Evolutionary conservation across 495 filamentous ascomycete genomes (phyloP), one percentile per base, ranked within the genome.

Genomic region (Daldinia vernicosa): DNA sequence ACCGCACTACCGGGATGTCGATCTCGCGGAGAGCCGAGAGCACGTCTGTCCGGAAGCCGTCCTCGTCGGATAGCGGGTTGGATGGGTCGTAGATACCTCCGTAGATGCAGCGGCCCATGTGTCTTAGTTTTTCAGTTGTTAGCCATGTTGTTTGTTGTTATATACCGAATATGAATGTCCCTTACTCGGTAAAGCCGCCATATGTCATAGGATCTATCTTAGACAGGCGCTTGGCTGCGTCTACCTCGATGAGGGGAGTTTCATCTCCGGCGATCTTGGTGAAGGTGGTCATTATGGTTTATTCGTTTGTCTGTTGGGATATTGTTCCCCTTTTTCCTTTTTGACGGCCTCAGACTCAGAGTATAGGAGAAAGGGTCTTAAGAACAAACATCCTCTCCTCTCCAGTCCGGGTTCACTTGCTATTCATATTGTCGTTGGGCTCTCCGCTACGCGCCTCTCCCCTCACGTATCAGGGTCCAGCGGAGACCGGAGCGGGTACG

Each of bases 61-160:
- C 84, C 61, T 88, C 82, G 67, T 93, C 92, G 3, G 90, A 88
- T n/a, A 92, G 80, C 0, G 86, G 80, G 75, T 87, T 92, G 12
- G 81, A 84, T 2, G 90, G 91, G 65, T 93, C 91, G 78, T 93
- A 93, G 74, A 94, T 91, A 64, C 92, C 92, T 61, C 91, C 91
- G 76, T 94, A 94, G 77, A 94, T 92, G 80, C 91, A 94, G 47
- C 92, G 86, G 50, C 91, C 92, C 90, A 92, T 93, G 71, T 93
- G 91, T 75, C 90, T 92, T 60, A 1, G 7, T 57, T 57, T 37
- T 0, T n/a, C n/a, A n/a, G 3, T 3, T 57, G 54, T 57, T 37
- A 57, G 54, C 4, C 6, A 39, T 57, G 1, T 53, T 30, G 15
- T 37, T 5, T 37, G 1, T 53, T 30, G 15, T 37, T 5, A 26